Percentiles rank a stretch among this genome's conserved stretches.
Evolutionary conservation across 805 yeast genomes (phyloP).

Genomic region (Yamadazyma olivae): DNA sequence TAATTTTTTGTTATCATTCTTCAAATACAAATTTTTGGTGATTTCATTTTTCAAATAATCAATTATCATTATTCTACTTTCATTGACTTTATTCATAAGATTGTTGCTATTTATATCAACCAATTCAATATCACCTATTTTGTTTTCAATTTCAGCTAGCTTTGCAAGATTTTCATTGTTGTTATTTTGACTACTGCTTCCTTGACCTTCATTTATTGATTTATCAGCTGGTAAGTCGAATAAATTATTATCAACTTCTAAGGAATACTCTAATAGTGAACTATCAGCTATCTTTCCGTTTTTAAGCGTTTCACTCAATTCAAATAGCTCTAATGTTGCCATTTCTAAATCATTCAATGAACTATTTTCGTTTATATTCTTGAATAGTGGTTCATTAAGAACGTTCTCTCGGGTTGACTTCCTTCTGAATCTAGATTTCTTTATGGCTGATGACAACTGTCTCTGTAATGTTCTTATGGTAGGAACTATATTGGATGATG

Average conservation of each 20-base stretch:
- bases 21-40: too few species aligned
- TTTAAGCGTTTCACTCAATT: constrained; percentile 29
- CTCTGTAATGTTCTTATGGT: constrained; percentile 37
- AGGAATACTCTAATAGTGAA: constrained; percentile 7
- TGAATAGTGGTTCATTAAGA: constrained; percentile 10
- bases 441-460: constrained; percentile 30
- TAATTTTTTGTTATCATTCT: too few species aligned
- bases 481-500: constrained; percentile 17
- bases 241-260: not conserved
- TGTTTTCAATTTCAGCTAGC: too few species aligned
- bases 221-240: too few species aligned
- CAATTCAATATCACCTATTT: too few species aligned
- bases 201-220: too few species aligned
- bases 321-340: constrained; percentile 25
- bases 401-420: not conserved
- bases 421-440: constrained; percentile 18
- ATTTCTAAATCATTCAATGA: constrained; percentile 25
- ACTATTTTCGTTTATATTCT: constrained; percentile 16
- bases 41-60: too few species aligned
- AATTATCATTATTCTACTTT: too few species aligned
- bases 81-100: too few species aligned
- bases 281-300: constrained; percentile 20
- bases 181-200: too few species aligned
- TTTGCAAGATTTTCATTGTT: too few species aligned
- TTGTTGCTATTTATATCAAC: too few species aligned